Conservation (phyloP, 2,329 filamentous ascomycete genomes). For the Parastagonospora avenae region DNA sequence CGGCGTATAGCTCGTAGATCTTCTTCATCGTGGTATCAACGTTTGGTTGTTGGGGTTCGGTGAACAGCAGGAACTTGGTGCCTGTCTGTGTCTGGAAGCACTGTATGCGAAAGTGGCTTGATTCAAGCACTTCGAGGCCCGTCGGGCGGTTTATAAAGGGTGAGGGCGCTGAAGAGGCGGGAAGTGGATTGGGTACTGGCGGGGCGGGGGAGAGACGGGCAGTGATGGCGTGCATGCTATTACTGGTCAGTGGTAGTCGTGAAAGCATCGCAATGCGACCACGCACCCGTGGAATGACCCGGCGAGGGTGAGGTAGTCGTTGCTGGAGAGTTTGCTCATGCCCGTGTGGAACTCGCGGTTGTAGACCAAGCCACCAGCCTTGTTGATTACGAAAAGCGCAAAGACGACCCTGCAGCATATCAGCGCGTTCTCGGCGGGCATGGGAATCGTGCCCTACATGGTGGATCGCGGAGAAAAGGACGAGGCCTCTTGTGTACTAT, state of each 20-base stretch:
- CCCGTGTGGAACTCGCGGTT: constrained; percentile 90
- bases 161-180: constrained; percentile 24
- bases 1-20: constrained; percentile 93
- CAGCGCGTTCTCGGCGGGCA: constrained; percentile 7
- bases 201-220: constrained; percentile 46
- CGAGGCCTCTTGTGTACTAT: background rate
- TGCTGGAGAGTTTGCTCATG: constrained; percentile 86
- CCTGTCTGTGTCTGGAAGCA: constrained; percentile 96
- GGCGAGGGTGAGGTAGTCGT: constrained; percentile 95
- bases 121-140: constrained; percentile 91
- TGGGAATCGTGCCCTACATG: constrained; percentile 14
- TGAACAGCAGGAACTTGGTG: constrained; percentile 94
- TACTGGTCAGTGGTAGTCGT: constrained; percentile 2
- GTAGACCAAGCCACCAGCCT: constrained; percentile 95
- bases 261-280: background rate
- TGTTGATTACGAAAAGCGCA: constrained; percentile 96
- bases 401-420: constrained; percentile 79
- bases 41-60: constrained; percentile 85
- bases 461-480: background rate
- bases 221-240: constrained; percentile 68
- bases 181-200: constrained; percentile 27
- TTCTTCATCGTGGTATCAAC: constrained; percentile 81
- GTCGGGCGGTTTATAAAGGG: constrained; percentile 57
- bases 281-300: constrained; percentile 92
- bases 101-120: constrained; percentile 90